A percentile compares a stretch with the other conserved stretches of the same genome.
Evolutionary conservation across 2,329 filamentous ascomycete species (phyloP).

Genomic region (Hypomyces perniciosus): DNA sequence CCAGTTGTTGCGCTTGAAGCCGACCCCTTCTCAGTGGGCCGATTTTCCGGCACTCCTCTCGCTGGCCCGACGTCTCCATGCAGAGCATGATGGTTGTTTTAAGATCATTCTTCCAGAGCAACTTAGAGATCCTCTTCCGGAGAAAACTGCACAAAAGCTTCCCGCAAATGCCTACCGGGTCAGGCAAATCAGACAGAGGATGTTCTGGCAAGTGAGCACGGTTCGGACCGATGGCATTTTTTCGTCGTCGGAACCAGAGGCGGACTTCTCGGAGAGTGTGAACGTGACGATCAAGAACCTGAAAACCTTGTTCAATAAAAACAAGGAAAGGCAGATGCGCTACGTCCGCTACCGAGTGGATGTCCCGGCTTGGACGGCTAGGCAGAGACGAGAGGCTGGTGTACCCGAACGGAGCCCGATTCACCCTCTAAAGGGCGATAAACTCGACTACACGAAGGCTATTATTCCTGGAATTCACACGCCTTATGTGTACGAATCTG

Average conservation of each 20-base stretch:
- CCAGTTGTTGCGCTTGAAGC: slow-evolving; percentile 29
- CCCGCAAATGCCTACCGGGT: slow-evolving; percentile 32
- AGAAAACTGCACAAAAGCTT: slow-evolving; percentile 24
- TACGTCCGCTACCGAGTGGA: slow-evolving; percentile 33
- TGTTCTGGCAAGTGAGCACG: slow-evolving; percentile 33
- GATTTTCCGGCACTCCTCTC: slow-evolving; percentile 32
- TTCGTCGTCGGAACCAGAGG: slow-evolving; percentile 19
- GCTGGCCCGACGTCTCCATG: slow-evolving; percentile 26
- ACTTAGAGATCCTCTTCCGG: slow-evolving; percentile 26
- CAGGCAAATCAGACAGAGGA: slow-evolving; percentile 28
- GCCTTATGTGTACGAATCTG: slow-evolving; percentile 36
- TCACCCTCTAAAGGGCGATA: slow-evolving; percentile 32
- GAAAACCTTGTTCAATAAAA: slow-evolving; percentile 31
- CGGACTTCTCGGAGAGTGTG: slow-evolving; percentile 21
- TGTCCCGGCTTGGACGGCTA: slow-evolving; percentile 32
- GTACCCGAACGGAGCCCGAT: slow-evolving; percentile 33
- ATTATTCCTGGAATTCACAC: slow-evolving; percentile 36
- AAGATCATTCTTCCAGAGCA: slow-evolving; percentile 30
- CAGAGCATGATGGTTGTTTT: slow-evolving; percentile 32
- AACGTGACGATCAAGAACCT: slow-evolving; percentile 27
- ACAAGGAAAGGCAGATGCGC: slow-evolving; percentile 30
- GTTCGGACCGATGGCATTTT: slow-evolving; percentile 29
- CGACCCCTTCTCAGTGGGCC: slow-evolving; percentile 29
- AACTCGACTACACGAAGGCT: slow-evolving; percentile 31
- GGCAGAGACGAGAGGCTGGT: slow-evolving; percentile 29